Percentiles rank a stretch among this genome's conserved stretches.
These are phyloP conservation scores for Streptanthus diversifolius DNA, from an alignment of 345 rosid species.

Conservation along the genomic window DNA sequence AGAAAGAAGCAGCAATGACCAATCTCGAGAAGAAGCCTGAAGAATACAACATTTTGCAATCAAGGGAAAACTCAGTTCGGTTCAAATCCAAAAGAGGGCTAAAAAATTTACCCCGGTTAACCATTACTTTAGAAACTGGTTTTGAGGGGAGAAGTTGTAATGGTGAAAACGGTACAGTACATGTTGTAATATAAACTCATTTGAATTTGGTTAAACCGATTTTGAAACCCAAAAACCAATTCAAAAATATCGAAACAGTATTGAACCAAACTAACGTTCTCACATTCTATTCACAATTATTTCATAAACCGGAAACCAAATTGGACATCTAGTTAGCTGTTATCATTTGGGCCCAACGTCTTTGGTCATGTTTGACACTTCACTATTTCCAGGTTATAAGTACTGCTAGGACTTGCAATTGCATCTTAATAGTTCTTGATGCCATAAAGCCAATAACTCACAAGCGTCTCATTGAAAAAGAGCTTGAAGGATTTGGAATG, in stretches of 20 bases:
- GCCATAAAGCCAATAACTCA: slow-evolving; percentile 99
- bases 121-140: background rate
- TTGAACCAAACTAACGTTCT: background rate
- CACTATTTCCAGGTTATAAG: slow-evolving; percentile 71
- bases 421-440: slow-evolving; percentile 91
- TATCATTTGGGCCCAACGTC: background rate
- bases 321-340: background rate
- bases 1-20: background rate
- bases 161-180: background rate
- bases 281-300: background rate
- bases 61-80: background rate
- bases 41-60: background rate
- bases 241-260: background rate
- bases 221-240: background rate
- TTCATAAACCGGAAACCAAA: slow-evolving; percentile 9
- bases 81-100: background rate
- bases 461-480: slow-evolving; percentile 96
- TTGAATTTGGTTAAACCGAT: background rate
- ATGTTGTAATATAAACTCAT: background rate
- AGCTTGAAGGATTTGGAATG: slow-evolving; percentile 98
- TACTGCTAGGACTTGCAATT: slow-evolving; percentile 87
- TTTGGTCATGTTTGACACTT: background rate
- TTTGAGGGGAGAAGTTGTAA: background rate
- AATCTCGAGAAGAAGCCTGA: slow-evolving; percentile 1
- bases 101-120: background rate